These are phyloP conservation scores for Oryza glaberrima DNA, from an alignment of 176 grass and related monocot genomes.

Conservation along the genomic window DNA sequence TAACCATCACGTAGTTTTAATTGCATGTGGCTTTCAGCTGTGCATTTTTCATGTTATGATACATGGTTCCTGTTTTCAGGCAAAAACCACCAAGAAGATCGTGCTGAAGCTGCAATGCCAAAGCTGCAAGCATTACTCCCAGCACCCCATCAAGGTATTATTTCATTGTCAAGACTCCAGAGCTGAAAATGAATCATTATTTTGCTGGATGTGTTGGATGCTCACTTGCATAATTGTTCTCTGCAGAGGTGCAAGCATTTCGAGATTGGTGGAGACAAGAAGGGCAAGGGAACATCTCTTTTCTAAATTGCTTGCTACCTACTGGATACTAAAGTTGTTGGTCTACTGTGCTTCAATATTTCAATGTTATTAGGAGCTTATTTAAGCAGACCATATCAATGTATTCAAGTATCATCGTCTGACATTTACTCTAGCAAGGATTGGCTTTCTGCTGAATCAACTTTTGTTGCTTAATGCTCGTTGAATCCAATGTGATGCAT, in stretches of 20 bases:
- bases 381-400: constrained; percentile 29
- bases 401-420: constrained; percentile 32
- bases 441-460: constrained; percentile 9
- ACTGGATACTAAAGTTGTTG: constrained; percentile 20
- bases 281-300: constrained; percentile 97
- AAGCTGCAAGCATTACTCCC: constrained; percentile 90
- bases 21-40: background rate
- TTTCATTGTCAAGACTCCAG: background rate
- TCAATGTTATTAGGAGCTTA: constrained; percentile 42
- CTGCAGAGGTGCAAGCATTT: constrained; percentile 95
- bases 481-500: background rate
- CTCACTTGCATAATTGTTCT: background rate
- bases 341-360: constrained; percentile 21
- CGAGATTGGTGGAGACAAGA: constrained; percentile 97
- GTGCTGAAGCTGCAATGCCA: constrained; percentile 94
- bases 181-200: background rate
- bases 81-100: constrained; percentile 97
- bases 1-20: background rate
- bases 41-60: background rate
- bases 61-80: constrained; percentile 45
- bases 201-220: background rate
- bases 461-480: background rate
- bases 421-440: constrained; percentile 11
- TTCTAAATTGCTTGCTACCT: constrained; percentile 52
- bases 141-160: constrained; percentile 71